Evolutionary conservation across 176 grass and related monocot genomes (phyloP).

Genomic region (Secale cereale): DNA sequence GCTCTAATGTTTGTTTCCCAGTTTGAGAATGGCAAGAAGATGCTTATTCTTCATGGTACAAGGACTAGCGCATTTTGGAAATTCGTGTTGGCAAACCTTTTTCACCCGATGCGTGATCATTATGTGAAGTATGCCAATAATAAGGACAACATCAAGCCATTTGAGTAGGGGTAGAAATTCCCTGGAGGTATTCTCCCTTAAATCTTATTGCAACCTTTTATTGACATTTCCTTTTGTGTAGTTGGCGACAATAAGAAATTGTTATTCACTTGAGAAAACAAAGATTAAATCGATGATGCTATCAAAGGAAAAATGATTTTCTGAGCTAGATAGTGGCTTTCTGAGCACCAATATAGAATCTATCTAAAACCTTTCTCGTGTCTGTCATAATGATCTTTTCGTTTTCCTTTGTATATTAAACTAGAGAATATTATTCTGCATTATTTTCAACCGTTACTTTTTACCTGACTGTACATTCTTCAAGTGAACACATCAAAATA

Average conservation of each 20-base stretch:
- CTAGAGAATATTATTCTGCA: too few species aligned
- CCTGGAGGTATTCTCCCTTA: conserved; percentile 43
- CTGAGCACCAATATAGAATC: neutral
- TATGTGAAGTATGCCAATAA: conserved; percentile 66
- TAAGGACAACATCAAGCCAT: conserved; percentile 77
- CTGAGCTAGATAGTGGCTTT: neutral
- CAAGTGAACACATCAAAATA: too few species aligned
- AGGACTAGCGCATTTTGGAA: too few species aligned
- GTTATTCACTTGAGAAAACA: neutral
- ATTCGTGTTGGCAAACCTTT: too few species aligned
- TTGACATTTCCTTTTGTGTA: neutral
- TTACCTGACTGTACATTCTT: too few species aligned
- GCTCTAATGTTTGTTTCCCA: too few species aligned
- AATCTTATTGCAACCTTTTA: too few species aligned
- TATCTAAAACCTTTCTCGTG: neutral
- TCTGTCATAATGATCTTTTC: neutral
- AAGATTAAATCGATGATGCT: neutral
- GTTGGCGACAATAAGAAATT: neutral
- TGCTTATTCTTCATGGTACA: too few species aligned
- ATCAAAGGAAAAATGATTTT: neutral
- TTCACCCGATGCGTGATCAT: neutral
- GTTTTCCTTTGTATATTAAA: too few species aligned
- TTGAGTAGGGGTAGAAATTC: conserved; percentile 74
- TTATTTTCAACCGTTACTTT: too few species aligned
- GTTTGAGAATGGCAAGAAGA: too few species aligned